Conservation (phyloP, 1,139 yeast species). For the Yamadazyma conglobata region DNA sequence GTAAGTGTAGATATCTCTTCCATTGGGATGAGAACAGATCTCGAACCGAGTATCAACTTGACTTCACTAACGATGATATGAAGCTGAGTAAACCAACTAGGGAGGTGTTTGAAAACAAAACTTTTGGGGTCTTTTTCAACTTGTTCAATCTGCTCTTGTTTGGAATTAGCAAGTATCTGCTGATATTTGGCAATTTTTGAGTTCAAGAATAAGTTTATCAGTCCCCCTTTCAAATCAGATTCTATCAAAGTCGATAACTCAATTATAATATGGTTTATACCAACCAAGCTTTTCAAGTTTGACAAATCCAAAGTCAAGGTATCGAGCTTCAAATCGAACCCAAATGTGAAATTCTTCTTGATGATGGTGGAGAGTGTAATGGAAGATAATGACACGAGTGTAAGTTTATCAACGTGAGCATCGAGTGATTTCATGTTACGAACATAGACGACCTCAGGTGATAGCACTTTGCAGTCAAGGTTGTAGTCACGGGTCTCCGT, state of each 20-base stretch:
- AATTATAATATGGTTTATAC: constrained; percentile 28
- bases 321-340: constrained; percentile 21
- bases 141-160: background rate
- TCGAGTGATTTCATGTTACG: constrained; percentile 18
- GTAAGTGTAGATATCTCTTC: constrained; percentile 29
- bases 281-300: constrained; percentile 29
- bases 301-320: constrained; percentile 25
- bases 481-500: constrained; percentile 35
- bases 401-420: constrained; percentile 11
- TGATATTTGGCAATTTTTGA: constrained; percentile 19
- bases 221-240: constrained; percentile 27
- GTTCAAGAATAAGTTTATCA: constrained; percentile 28
- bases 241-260: constrained; percentile 27
- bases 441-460: constrained; percentile 31
- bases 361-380: constrained; percentile 25
- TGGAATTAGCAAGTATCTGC: constrained; percentile 2
- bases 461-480: constrained; percentile 32
- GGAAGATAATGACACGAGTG: constrained; percentile 21
- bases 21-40: constrained; percentile 56
- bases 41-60: constrained; percentile 47
- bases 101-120: constrained; percentile 35
- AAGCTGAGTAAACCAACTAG: constrained; percentile 44
- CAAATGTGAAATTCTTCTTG: constrained; percentile 28
- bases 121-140: background rate
- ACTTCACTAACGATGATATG: constrained; percentile 30